phyloP scores from a whole-genome alignment of 2,329 filamentous ascomycete species.

The Pseudophaeomoniella oleicola region DNA sequence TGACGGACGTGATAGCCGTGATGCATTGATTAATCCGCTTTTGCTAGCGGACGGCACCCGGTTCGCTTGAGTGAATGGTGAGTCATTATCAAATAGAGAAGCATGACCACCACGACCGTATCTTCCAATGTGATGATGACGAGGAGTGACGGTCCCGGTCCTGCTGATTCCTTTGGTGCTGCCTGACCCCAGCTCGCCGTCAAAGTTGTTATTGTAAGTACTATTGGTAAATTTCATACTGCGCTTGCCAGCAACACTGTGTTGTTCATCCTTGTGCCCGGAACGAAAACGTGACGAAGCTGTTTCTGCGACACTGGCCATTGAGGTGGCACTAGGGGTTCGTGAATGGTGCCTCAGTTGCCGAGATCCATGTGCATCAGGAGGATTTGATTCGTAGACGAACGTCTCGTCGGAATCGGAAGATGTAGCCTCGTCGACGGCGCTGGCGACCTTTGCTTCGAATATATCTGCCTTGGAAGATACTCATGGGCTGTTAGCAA shows the following conservation, averaged over 20 bases:
- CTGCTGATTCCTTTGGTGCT: slow-evolving; percentile 47
- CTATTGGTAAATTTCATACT: slow-evolving; percentile 92
- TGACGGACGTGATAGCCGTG: slow-evolving; percentile 50
- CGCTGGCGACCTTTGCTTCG: slow-evolving; percentile 89
- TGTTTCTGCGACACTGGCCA: slow-evolving; percentile 35
- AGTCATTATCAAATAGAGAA: slow-evolving; percentile 63
- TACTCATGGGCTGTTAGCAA: slow-evolving; percentile 32
- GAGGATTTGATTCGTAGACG: slow-evolving; percentile 94
- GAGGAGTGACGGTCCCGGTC: slow-evolving; percentile 43
- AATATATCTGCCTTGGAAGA: slow-evolving; percentile 97
- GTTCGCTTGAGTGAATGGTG: slow-evolving; percentile 57
- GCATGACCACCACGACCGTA: slow-evolving; percentile 60
- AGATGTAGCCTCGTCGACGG: slow-evolving; percentile 88
- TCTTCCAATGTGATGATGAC: slow-evolving; percentile 68
- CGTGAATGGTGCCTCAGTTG: slow-evolving; percentile 78
- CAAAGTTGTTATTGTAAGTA: slow-evolving; percentile 49
- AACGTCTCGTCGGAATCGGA: slow-evolving; percentile 98
- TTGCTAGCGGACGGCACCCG: slow-evolving; percentile 47
- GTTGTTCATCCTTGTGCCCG: slow-evolving; percentile 48
- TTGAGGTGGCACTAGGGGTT: slow-evolving; percentile 83
- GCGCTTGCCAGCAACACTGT: slow-evolving; percentile 59
- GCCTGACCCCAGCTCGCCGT: slow-evolving; percentile 53
- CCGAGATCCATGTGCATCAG: slow-evolving; percentile 36
- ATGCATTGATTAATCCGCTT: slow-evolving; percentile 27
- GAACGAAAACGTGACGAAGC: slow-evolving; percentile 43